Evolutionary conservation across 345 rosid species (phyloP), one percentile per base, ranked within the genome.

Genomic region (Acer negundo): DNA sequence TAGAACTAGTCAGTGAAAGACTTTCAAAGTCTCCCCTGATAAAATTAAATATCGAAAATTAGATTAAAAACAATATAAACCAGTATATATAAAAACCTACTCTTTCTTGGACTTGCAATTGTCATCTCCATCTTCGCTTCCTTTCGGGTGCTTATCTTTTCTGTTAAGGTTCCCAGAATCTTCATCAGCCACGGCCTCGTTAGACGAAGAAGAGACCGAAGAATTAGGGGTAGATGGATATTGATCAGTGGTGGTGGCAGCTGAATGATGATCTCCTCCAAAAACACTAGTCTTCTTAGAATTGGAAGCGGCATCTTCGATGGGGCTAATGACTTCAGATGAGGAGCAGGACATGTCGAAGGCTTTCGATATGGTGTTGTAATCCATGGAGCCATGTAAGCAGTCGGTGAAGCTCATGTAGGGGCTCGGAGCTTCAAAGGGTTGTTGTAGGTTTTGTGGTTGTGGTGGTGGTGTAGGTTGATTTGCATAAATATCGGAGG

Each of bases 331-430:
- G 7, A 76, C 83, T 58, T 85, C 87, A 35, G 87, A 80, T 35
- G 90, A 84, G 7, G 89, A 87, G 62, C 84, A 79, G 17, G 89
- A 76, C 75, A 82, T 55, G 79, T 84, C 85, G 47, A 85, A 82
- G 76, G 82, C 82, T 67, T 38, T 83, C 0, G 88, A 73, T 12
- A 82, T 66, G 61, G 84, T 69, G 62, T 63, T 77, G 49, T 80
- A 85, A 72, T 83, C 80, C 76, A 47, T 64, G 65, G 73, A 79
- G 55, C 81, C 87, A 71, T 81, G 78, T 23, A 85, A 80, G 77
- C 65, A 82, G 65, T 82, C 87, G 13, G 83, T 68, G 86, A 85
- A 87, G 84, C 77, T 84, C 77, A 73, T 76, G 56, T 71, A 76
- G 0, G 84, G 74, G 62, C 56, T 44, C 42, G 84, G 78, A 70